Evolutionary conservation across 345 rosid species (phyloP).

Genomic region (Sisymbrium irio): DNA sequence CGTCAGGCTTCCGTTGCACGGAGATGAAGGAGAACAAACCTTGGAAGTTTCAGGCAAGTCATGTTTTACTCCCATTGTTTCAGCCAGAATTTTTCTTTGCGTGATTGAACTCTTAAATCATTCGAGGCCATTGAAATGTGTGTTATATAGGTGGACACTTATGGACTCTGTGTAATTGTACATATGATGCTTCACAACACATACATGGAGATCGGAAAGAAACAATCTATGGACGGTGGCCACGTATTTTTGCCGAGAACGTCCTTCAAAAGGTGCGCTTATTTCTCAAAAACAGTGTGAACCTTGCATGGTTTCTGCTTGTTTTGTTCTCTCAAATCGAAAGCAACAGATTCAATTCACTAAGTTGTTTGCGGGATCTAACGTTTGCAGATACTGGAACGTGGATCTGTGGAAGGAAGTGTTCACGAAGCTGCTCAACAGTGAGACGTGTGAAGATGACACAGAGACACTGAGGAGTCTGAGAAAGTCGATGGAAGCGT

Average conservation of each 20-base stretch:
- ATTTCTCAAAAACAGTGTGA: background rate
- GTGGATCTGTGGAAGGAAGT: constrained; percentile 70
- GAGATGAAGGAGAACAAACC: constrained; percentile 89
- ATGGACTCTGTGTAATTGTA: constrained; percentile 74
- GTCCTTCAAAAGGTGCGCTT: constrained; percentile 59
- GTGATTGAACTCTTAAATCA: background rate
- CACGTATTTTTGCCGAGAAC: constrained; percentile 56
- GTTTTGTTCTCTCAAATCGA: background rate
- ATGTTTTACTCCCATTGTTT: background rate
- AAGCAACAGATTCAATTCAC: background rate
- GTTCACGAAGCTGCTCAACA: constrained; percentile 67
- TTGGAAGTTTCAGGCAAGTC: constrained; percentile 87
- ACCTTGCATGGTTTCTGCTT: background rate
- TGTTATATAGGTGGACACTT: constrained; percentile 66
- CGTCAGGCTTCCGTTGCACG: constrained; percentile 88
- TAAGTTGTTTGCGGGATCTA: background rate
- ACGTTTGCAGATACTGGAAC: constrained; percentile 73
- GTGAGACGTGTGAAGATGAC: constrained; percentile 38
- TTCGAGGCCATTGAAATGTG: constrained; percentile 9
- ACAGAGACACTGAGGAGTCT: constrained; percentile 46
- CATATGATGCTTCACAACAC: constrained; percentile 85
- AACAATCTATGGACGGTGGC: constrained; percentile 46
- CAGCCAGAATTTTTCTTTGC: constrained; percentile 1
- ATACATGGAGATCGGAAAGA: constrained; percentile 69
- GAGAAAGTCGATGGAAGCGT: constrained; percentile 60